Evolutionary conservation across 768 basidiomycete species (phyloP).

Genomic region (Flagelloscypha sp.): DNA sequence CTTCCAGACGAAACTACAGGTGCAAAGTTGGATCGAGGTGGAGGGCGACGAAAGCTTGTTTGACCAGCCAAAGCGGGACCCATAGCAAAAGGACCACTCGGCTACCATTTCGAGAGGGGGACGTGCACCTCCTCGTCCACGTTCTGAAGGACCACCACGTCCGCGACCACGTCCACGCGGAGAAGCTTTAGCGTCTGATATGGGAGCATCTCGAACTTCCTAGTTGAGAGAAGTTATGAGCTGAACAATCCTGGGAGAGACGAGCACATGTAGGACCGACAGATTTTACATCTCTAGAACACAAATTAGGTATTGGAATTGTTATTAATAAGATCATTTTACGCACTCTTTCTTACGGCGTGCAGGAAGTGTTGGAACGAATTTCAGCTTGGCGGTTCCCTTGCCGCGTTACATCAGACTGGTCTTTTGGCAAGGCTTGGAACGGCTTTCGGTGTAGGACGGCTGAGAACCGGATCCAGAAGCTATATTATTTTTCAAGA

Average conservation of each 20-base stretch:
- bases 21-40: slow-evolving; percentile 50
- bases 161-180: slow-evolving; percentile 37
- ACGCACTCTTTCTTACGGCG: slow-evolving; percentile 74
- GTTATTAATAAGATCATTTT: slow-evolving; percentile 3
- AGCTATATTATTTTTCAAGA: slow-evolving; percentile 6
- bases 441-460: slow-evolving; percentile 52
- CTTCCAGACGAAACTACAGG: slow-evolving; percentile 37
- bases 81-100: slow-evolving; percentile 82
- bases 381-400: slow-evolving; percentile 74
- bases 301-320: slow-evolving; percentile 4
- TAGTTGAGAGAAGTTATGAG: slow-evolving; percentile 19
- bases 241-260: not conserved
- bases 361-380: slow-evolving; percentile 68
- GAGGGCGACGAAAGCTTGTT: slow-evolving; percentile 38
- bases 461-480: slow-evolving; percentile 23
- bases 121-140: slow-evolving; percentile 43
- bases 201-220: too few species aligned
- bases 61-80: slow-evolving; percentile 66
- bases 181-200: slow-evolving; percentile 22
- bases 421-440: slow-evolving; percentile 68
- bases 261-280: slow-evolving; percentile 28
- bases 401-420: slow-evolving; percentile 60
- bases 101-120: slow-evolving; percentile 69
- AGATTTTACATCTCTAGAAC: slow-evolving; percentile 52
- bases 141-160: slow-evolving; percentile 43